These are phyloP conservation scores for Euphorbia schlechtendalii DNA, from an alignment of 441 rosid species.

Conservation along the genomic window DNA sequence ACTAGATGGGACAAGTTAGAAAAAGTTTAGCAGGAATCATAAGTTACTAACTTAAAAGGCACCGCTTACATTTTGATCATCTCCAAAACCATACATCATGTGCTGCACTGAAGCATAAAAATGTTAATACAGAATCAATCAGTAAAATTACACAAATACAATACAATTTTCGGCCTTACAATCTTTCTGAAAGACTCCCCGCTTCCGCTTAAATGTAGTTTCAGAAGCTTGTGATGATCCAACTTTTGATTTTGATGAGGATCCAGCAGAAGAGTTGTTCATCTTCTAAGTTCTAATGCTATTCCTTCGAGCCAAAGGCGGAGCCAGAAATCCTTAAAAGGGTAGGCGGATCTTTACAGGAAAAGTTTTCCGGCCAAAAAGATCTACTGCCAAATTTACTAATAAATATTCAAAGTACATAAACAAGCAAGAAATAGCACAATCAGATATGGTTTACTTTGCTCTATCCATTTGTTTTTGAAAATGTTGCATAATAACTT, in stretches of 20 bases:
- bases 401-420: too few relatives aligned
- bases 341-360: too few relatives aligned
- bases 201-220: constrained; percentile 66
- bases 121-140: neutral
- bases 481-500: too few relatives aligned
- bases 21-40: neutral
- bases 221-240: constrained; percentile 63
- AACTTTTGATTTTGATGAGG: constrained; percentile 43
- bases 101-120: constrained; percentile 63
- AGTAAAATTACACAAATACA: neutral
- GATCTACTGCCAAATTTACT: too few relatives aligned
- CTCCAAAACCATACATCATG: constrained; percentile 97
- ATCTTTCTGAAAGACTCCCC: constrained; percentile 82
- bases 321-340: too few relatives aligned
- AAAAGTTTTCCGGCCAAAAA: too few relatives aligned
- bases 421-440: too few relatives aligned
- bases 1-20: neutral
- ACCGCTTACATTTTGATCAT: constrained; percentile 71
- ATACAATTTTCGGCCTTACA: constrained; percentile 29
- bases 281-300: too few relatives aligned
- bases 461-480: too few relatives aligned
- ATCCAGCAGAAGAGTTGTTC: constrained; percentile 26
- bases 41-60: neutral
- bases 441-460: too few relatives aligned
- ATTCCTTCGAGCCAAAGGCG: too few relatives aligned